Evolutionary conservation across 164 flowering plant genomes (phyloP), one percentile per base, ranked within the genome.

Genomic region (Kalanchoe fedtschenkoi): DNA sequence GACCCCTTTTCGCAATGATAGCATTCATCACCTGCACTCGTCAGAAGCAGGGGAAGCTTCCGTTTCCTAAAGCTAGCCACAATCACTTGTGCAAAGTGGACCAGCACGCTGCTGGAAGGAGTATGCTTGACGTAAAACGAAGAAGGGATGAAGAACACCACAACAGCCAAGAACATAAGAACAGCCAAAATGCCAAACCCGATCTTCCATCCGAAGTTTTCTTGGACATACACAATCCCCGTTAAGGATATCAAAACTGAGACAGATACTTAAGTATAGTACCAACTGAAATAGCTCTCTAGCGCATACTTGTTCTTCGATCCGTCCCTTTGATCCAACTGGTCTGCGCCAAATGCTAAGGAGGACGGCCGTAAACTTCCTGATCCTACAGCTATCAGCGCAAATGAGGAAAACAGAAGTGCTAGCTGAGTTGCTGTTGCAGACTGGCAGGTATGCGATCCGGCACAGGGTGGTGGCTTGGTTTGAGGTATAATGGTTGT

Each of bases 281-380:
- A 87, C 89, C 86, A 84, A 6, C 69, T 66, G 68, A 87, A 87
- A 79, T 66, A 83, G 56, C 75, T 80, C 69, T 80, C 81, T 10
- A 84, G n/a, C 33, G 76, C 63, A 58, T 69, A 67, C 34, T 80
- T 65, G 41, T 80, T 80, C 17, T 70, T 75, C 0, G 79, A 75
- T 63, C 77, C 72, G 4, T 71, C 76, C 65, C 54, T 70, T 35
- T 39, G 68, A 62, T 77, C 72, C 22, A 83, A 61, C 60, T 87
- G 95, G 37, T 85, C 87, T 26, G 95, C 95, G 3, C 90, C 90
- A 65, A 87, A 87, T 14, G 90, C 88, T 43, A 83, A 37, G 22
- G 88, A 81, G 34, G 85, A 83, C 1, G 90, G 74, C 54, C 85
- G 68, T 35, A 84, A 66, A 9, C 90, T 83, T 37, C 93, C 90